A percentile compares a stretch with the other conserved stretches of the same genome.
phyloP scores from a whole-genome alignment of 2,329 filamentous ascomycete genomes.

The Microdochium paspali region DNA sequence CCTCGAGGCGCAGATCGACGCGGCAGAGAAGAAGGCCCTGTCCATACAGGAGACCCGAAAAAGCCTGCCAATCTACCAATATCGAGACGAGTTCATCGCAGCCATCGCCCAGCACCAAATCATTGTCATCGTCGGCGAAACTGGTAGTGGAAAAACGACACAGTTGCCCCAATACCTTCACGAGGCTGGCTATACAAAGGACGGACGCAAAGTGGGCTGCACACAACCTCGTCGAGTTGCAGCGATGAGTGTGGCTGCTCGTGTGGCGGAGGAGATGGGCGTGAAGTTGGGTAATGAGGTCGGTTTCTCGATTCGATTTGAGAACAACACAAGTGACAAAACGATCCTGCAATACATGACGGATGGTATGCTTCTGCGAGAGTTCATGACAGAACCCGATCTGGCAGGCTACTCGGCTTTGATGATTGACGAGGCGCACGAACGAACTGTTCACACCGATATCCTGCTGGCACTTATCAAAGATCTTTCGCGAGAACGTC shows the following conservation, averaged over 20 bases:
- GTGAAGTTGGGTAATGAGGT: conserved; percentile 86
- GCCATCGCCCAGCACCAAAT: conserved; percentile 81
- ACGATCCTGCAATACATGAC: conserved; percentile 95
- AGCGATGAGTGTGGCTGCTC: conserved; percentile 93
- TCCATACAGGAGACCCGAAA: conserved; percentile 89
- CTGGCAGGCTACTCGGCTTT: conserved; percentile 74
- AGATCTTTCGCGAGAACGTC: conserved; percentile 73
- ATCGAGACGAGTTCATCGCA: conserved; percentile 75
- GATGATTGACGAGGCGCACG: conserved; percentile 98
- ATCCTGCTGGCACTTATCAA: conserved; percentile 83
- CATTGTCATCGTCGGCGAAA: conserved; percentile 88
- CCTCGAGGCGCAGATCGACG: conserved; percentile 73
- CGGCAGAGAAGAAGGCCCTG: conserved; percentile 77
- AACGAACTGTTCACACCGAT: conserved; percentile 84
- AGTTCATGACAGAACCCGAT: conserved; percentile 83
- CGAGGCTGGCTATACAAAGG: conserved; percentile 81
- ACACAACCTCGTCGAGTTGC: conserved; percentile 93
- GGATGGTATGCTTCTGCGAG: conserved; percentile 86
- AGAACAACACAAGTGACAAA: conserved; percentile 84
- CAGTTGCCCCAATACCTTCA: conserved; percentile 90
- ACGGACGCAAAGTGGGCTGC: conserved; percentile 77
- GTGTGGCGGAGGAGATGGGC: conserved; percentile 90
- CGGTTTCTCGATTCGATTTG: conserved; percentile 90
- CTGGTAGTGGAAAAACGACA: conserved; percentile 91
- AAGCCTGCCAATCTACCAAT: conserved; percentile 81